Conservation (phyloP, 78 protist genomes). For the Polysphondylium violaceum region DNA sequence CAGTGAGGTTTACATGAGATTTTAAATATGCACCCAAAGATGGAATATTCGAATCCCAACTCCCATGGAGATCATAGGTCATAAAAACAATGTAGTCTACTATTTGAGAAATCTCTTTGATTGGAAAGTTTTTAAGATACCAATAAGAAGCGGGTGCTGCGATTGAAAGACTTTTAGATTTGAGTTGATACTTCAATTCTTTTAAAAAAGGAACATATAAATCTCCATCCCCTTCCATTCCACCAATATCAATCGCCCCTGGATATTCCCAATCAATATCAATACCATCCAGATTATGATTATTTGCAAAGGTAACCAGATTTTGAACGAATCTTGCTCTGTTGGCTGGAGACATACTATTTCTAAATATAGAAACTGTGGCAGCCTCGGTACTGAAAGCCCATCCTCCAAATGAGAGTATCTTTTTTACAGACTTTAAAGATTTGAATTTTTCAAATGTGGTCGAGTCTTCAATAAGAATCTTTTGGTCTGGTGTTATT, state of each 20-base stretch:
- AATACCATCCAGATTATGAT: slow-evolving; percentile 10
- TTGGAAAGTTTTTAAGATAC: not conserved
- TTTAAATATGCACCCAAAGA: not conserved
- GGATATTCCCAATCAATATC: slow-evolving; percentile 49
- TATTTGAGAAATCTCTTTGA: not conserved
- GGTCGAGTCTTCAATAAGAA: not conserved
- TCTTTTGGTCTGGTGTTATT: not conserved
- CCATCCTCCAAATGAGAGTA: slow-evolving; percentile 29
- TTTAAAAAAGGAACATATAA: not conserved
- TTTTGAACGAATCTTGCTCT: not conserved
- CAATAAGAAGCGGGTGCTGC: not conserved
- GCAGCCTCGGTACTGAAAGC: slow-evolving; percentile 7
- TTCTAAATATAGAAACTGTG: slow-evolving; percentile 1
- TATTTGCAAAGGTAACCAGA: not conserved
- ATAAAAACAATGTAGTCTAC: not conserved
- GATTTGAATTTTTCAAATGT: too few relatives aligned
- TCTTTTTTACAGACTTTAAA: not conserved
- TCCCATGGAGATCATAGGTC: not conserved
- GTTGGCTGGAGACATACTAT: slow-evolving; percentile 1
- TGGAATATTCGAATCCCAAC: not conserved
- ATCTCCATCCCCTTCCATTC: not conserved
- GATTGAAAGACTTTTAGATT: not conserved
- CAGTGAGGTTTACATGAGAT: not conserved
- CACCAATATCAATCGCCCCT: not conserved
- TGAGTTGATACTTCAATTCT: not conserved